Conservation (phyloP, 164 flowering plant genomes). For the Stephania yunnanensis region DNA sequence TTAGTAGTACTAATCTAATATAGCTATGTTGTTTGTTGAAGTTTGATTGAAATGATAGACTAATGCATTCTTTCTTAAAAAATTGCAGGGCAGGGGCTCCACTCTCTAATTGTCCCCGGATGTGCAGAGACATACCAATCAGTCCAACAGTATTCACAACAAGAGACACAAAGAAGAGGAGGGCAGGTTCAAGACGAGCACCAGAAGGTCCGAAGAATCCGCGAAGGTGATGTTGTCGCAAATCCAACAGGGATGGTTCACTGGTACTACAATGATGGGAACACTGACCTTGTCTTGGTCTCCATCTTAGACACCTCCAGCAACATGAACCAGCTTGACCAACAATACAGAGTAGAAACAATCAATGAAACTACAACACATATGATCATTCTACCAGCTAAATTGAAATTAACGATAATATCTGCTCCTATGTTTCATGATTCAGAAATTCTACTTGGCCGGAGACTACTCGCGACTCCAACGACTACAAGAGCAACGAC, state of each 20-base stretch:
- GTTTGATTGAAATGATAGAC: not conserved
- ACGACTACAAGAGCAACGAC: not conserved
- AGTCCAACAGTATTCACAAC: constrained; percentile 14
- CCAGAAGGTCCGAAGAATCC: constrained; percentile 31
- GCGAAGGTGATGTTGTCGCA: constrained; percentile 34
- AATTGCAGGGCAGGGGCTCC: constrained; percentile 39
- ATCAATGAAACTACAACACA: not conserved
- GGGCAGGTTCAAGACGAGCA: constrained; percentile 22
- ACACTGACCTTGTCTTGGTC: constrained; percentile 23
- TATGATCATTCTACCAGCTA: not conserved
- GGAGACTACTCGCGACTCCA: not conserved
- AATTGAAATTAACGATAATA: not conserved
- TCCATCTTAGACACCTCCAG: constrained; percentile 22
- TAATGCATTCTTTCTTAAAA: not conserved
- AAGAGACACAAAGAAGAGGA: constrained; percentile 4
- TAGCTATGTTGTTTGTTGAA: not conserved
- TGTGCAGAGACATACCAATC: constrained; percentile 56
- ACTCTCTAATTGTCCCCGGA: constrained; percentile 39
- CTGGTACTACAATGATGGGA: constrained; percentile 41
- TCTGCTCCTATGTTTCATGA: not conserved
- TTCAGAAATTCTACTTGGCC: no score
- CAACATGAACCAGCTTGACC: constrained; percentile 40
- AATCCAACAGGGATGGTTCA: constrained; percentile 31
- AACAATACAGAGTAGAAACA: constrained; percentile 24
- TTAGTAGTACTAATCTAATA: no score